Evolutionary conservation across 108 stramenopile species (phyloP), one percentile per base, ranked within the genome.

Genomic region (Pseudonitzschia delicatissima): DNA sequence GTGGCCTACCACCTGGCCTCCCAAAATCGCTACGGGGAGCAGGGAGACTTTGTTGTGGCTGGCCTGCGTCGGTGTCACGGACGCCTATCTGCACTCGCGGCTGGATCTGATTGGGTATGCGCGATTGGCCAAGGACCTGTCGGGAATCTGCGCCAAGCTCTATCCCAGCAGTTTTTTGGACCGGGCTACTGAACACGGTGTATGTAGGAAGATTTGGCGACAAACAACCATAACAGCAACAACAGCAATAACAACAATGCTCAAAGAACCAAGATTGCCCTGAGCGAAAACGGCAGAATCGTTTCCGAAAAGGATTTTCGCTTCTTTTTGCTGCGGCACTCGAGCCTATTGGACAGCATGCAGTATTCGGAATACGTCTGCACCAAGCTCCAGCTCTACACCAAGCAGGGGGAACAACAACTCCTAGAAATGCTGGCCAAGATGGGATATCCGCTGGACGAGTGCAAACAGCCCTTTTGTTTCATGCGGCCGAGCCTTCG

Each of bases 381-480:
- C 29, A 84, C 85, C 18, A 84, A 77, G 57, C 35, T 91, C 65
- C 83, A 87, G 68, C 58, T 91, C 18, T 87, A 80, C 73, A 89
- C 73, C 34, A 66, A 72, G 26, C 60, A 65, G 26, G 93, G 93
- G 25, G 74, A 74, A 68, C 76, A 77, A 40, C 62, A 70, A 45
- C 62, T 90, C 48, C 82, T 85, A 73, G 90, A 94, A 64, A 55
- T 91, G 73, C 61, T 94, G 66, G 93, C 93, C n/a, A 90, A 85
- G 64, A 90, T 94, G 93, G 93, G 93, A 20, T 86, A 78, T 69
- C 88, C 93, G 0, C 57, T 94, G 42, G 79, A 84, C 26, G 79
- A 85, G 63, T 91, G 90, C 71, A 71, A 79, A 36, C 93, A 94
- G 61, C 88, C 88, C 20, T 94, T 76, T 78, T 81, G 80, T 2